Conservation (phyloP, 768 basidiomycete genomes). For the Boletus subparvulus region DNA sequence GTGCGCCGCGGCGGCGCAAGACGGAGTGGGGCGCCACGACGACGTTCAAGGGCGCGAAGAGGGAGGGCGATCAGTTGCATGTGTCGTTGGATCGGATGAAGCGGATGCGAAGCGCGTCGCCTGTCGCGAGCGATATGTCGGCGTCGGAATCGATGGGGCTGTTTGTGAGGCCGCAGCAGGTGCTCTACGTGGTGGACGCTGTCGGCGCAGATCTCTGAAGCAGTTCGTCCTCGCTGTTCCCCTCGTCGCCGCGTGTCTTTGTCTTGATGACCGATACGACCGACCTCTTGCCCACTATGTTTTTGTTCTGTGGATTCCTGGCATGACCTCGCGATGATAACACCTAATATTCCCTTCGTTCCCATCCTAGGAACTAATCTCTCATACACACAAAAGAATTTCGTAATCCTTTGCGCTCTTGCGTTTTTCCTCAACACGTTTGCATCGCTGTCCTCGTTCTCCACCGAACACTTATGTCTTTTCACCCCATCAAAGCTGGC, state of each 20-base stretch:
- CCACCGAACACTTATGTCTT: background rate
- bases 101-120: constrained; percentile 66
- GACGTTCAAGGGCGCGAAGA: constrained; percentile 46
- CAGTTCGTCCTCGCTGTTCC: background rate
- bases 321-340: constrained; percentile 11
- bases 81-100: constrained; percentile 45
- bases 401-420: constrained; percentile 17
- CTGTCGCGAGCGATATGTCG: constrained; percentile 59
- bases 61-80: constrained; percentile 56
- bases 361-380: constrained; percentile 21
- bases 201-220: constrained; percentile 62
- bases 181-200: constrained; percentile 84
- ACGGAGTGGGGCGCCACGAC: constrained; percentile 30
- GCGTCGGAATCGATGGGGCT: constrained; percentile 65
- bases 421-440: background rate
- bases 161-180: constrained; percentile 84
- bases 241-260: background rate
- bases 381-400: constrained; percentile 17
- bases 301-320: constrained; percentile 9
- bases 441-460: background rate
- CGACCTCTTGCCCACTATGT: background rate
- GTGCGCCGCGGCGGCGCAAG: constrained; percentile 28
- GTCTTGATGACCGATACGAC: constrained; percentile 13
- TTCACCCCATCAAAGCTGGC: background rate
- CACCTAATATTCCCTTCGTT: constrained; percentile 13